Evolutionary conservation across 805 yeast species (phyloP).

Genomic region (Maudiozyma saulgeensis): DNA sequence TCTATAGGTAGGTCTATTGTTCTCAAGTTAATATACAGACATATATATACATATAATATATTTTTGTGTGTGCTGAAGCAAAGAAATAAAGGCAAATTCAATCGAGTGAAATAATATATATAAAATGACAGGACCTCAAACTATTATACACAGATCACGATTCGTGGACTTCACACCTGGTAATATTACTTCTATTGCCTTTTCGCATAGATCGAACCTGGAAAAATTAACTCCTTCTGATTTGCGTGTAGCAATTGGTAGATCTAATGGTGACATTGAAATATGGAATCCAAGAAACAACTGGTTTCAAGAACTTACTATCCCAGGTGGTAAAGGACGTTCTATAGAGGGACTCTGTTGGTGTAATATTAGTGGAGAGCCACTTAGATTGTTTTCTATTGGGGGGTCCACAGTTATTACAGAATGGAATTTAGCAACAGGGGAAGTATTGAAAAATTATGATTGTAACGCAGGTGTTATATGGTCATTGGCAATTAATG

Average conservation of each 20-base stretch:
- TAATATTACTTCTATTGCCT: constrained; percentile 70
- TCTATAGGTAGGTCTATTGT: too few species aligned
- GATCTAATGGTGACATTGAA: constrained; percentile 91
- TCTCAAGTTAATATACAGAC: too few species aligned
- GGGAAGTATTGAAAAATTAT: constrained; percentile 61
- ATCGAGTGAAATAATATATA: neutral
- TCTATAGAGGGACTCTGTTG: constrained; percentile 87
- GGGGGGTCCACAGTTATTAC: constrained; percentile 89
- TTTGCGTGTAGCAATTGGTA: constrained; percentile 77
- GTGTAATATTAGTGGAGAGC: constrained; percentile 43
- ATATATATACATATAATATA: too few species aligned
- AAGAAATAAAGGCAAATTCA: too few species aligned
- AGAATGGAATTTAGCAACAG: constrained; percentile 80
- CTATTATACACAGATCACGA: constrained; percentile 66
- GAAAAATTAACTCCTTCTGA: constrained; percentile 40
- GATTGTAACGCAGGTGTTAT: constrained; percentile 90
- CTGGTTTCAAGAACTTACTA: constrained; percentile 69
- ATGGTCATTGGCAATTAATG: constrained; percentile 75
- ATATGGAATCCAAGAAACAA: constrained; percentile 81
- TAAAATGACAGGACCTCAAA: neutral
- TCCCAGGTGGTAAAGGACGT: constrained; percentile 74
- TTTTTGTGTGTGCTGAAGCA: too few species aligned
- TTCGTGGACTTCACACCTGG: constrained; percentile 85
- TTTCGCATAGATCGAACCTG: constrained; percentile 48
- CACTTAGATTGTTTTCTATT: constrained; percentile 73